Conservation (phyloP, 768 basidiomycete species). For the Tephrocybe sp. region DNA sequence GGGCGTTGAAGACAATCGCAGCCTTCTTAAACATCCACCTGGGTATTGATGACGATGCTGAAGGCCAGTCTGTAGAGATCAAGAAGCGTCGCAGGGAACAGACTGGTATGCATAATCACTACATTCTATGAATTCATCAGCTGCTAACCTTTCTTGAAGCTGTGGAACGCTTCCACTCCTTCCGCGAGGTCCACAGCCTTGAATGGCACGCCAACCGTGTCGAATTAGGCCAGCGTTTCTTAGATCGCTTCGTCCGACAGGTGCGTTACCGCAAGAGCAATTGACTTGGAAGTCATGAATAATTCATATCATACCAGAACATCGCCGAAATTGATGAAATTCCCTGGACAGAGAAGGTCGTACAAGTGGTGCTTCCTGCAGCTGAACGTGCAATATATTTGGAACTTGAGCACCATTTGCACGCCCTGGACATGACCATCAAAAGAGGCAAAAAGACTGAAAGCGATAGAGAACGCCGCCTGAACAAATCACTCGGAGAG, state of each 20-base stretch:
- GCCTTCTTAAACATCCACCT: constrained; percentile 89
- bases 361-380: constrained; percentile 76
- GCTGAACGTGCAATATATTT: constrained; percentile 94
- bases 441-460: constrained; percentile 63
- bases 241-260: constrained; percentile 84
- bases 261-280: constrained; percentile 31
- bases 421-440: constrained; percentile 86
- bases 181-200: constrained; percentile 88
- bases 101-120: constrained; percentile 53
- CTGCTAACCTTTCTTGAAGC: constrained; percentile 39
- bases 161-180: constrained; percentile 94
- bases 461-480: constrained; percentile 87
- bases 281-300: constrained; percentile 6
- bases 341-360: constrained; percentile 65
- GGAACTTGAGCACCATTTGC: constrained; percentile 90
- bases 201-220: constrained; percentile 94
- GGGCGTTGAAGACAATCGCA: constrained; percentile 86
- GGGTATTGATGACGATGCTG: constrained; percentile 86
- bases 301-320: constrained; percentile 50
- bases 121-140: constrained; percentile 15
- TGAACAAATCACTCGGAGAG: constrained; percentile 84
- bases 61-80: constrained; percentile 71
- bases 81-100: constrained; percentile 84
- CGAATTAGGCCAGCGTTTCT: constrained; percentile 76
- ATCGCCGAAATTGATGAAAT: constrained; percentile 98